phyloP scores from a whole-genome alignment of 805 yeast genomes.

The Zygosaccharomyces rouxii region DNA sequence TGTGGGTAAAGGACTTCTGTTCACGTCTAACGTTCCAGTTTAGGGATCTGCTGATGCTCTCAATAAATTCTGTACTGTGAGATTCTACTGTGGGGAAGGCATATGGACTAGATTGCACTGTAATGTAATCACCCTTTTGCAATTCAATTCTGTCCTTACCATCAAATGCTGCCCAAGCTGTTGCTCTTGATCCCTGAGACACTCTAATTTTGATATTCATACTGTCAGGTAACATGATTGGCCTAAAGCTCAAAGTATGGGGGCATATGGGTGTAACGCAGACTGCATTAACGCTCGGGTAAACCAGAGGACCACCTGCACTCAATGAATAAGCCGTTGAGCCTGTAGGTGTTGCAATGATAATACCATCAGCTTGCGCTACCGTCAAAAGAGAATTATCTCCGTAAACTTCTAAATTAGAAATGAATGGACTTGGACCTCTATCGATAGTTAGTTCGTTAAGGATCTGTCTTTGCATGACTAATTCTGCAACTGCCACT shows the following conservation, averaged over 20 bases:
- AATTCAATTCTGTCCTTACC: constrained; percentile 86
- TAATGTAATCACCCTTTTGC: constrained; percentile 75
- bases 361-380: constrained; percentile 91
- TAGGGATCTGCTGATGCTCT: constrained; percentile 76
- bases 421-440: constrained; percentile 90
- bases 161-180: constrained; percentile 97
- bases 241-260: constrained; percentile 88
- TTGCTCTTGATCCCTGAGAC: constrained; percentile 74
- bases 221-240: constrained; percentile 89
- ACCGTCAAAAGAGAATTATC: constrained; percentile 80
- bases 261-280: constrained; percentile 96
- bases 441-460: constrained; percentile 89
- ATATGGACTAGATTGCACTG: constrained; percentile 78
- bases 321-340: constrained; percentile 93
- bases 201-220: constrained; percentile 79
- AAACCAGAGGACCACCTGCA: constrained; percentile 93
- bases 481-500: constrained; percentile 31
- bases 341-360: constrained; percentile 92
- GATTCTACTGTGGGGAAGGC: constrained; percentile 91
- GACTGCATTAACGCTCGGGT: constrained; percentile 89
- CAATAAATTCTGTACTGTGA: constrained; percentile 71
- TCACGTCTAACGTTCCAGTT: constrained; percentile 92
- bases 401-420: constrained; percentile 85
- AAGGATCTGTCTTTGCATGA: constrained; percentile 68
- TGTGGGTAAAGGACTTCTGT: constrained; percentile 73